Evolutionary conservation across 495 filamentous ascomycete genomes (phyloP), one percentile per base, ranked within the genome.

Genomic region (Cenococcum geophilum): DNA sequence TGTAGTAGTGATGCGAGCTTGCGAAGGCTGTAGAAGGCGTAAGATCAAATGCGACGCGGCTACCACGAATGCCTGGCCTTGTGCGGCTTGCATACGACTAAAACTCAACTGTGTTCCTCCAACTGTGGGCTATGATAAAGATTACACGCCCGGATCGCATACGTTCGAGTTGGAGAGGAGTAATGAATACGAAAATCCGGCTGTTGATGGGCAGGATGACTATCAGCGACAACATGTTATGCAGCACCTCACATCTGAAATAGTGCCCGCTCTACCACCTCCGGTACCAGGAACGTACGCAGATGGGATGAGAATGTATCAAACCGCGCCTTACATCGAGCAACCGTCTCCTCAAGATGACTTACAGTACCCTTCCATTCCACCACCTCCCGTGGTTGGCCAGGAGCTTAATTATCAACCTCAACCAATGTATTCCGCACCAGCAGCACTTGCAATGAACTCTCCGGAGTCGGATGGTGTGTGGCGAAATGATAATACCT

Each of bases 41-140:
- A 91, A 91, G 70, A 91, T 99, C 70, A 96, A 97, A 71, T 99
- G 93, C 72, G 93, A 99, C 79, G 92, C 93, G 58, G 93, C 92
- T 21, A 96, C 93, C 22, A 97, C 92, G 18, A 97, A 99, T 75
- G 88, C 91, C 25, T 99, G 93, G 93, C 93, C 93, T 11, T 99
- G 93, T 71, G 91, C 91, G 58, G 90, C 93, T 40, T 99, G 93
- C 72, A 85, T 89, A 54, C 86, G 93, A 52, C 77, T 97, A 56
- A 97, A 97, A 76, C 79, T 97, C 61, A 87, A 92, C 63, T 99
- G 93, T 71, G 86, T 95, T 37, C 91, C 92, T 53, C 93, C 93
- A 4, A 92, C 89, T 57, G 84, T 95, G 51, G 85, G 82, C 58
- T 90, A 93, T 70, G 92, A 97, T 66, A 84, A 87, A 56, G 89